phyloP scores from a whole-genome alignment of 495 filamentous ascomycete species.

The Hypoxylon trugodes region DNA sequence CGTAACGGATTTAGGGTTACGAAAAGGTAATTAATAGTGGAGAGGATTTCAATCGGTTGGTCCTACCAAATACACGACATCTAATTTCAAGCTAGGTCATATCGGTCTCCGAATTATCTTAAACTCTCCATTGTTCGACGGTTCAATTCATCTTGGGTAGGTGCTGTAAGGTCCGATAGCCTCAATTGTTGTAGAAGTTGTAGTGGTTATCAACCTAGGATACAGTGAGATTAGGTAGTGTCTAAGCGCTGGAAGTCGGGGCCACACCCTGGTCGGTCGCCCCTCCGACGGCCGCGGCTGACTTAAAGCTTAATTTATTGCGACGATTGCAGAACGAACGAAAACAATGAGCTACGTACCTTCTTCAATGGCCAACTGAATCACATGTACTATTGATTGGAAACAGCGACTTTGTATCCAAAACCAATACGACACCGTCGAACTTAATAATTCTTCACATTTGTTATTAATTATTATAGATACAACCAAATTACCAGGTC shows the following conservation, averaged over 20 bases:
- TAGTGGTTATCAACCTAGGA: neutral
- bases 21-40: too few relatives aligned
- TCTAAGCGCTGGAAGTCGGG: conserved; percentile 4
- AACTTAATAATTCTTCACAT: too few relatives aligned
- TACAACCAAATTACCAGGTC: conserved; percentile 12
- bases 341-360: conserved; percentile 21
- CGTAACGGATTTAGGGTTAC: neutral
- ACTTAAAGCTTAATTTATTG: neutral
- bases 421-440: conserved; percentile 12
- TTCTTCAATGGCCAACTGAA: neutral
- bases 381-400: conserved; percentile 1
- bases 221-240: too few relatives aligned
- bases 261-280: conserved; percentile 13
- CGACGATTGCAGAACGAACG: conserved; percentile 7
- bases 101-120: too few relatives aligned
- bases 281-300: conserved; percentile 32
- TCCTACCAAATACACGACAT: too few relatives aligned
- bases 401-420: neutral
- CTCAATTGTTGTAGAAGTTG: neutral
- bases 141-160: too few relatives aligned
- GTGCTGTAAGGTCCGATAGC: too few relatives aligned
- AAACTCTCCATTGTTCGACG: too few relatives aligned
- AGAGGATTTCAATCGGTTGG: too few relatives aligned
- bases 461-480: conserved; percentile 4
- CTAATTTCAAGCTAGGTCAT: too few relatives aligned